Evolutionary conservation across 768 basidiomycete species (phyloP).

Genomic region (Austroboletus eburneus): DNA sequence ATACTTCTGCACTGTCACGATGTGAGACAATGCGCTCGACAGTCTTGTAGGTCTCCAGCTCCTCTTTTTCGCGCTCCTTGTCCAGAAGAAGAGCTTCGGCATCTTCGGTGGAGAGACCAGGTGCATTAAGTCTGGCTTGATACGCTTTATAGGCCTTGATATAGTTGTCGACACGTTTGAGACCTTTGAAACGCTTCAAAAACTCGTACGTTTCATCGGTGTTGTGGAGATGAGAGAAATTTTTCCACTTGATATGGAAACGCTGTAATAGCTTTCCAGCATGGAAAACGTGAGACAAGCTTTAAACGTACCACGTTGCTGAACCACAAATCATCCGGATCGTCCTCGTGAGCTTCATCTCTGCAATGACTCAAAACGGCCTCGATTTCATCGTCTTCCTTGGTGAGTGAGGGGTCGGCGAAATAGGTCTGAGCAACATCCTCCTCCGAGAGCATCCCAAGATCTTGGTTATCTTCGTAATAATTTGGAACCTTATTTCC

Average conservation of each 20-base stretch:
- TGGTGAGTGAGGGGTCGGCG: slow-evolving; percentile 47
- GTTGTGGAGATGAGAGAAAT: slow-evolving; percentile 96
- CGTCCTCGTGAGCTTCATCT: slow-evolving; percentile 75
- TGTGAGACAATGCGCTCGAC: slow-evolving; percentile 89
- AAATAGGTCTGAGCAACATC: slow-evolving; percentile 53
- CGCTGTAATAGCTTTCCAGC: slow-evolving; percentile 49
- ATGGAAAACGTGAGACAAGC: neutral
- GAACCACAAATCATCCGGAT: slow-evolving; percentile 79
- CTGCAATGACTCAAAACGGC: slow-evolving; percentile 82
- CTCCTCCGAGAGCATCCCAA: slow-evolving; percentile 63
- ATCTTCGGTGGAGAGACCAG: slow-evolving; percentile 79
- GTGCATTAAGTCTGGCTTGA: slow-evolving; percentile 58
- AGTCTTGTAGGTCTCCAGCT: slow-evolving; percentile 83
- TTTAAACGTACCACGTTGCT: slow-evolving; percentile 68
- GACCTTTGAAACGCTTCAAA: slow-evolving; percentile 89
- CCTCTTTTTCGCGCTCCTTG: slow-evolving; percentile 87
- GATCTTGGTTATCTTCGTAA: slow-evolving; percentile 70
- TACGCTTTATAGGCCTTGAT: slow-evolving; percentile 86
- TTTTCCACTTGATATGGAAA: slow-evolving; percentile 99
- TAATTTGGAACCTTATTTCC: slow-evolving; percentile 84
- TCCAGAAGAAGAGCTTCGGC: slow-evolving; percentile 85
- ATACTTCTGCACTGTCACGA: slow-evolving; percentile 51
- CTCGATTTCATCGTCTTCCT: slow-evolving; percentile 87
- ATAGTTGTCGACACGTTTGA: slow-evolving; percentile 98
- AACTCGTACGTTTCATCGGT: slow-evolving; percentile 99